Base-by-base conservation (phyloP, 1,284 basidiomycete genomes). In the Puccinia hordei region DNA sequence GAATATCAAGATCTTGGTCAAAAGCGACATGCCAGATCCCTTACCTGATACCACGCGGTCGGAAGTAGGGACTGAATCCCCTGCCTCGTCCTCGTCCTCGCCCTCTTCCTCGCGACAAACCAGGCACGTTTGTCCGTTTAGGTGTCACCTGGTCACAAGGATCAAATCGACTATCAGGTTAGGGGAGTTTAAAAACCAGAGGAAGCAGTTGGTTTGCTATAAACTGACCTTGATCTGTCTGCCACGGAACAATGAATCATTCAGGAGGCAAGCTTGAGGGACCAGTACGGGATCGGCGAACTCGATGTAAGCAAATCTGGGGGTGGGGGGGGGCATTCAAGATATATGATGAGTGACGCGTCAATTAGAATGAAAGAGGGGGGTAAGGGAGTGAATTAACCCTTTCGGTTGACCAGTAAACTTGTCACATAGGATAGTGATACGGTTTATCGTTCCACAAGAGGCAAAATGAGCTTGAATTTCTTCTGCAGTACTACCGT, bases 361-460 rank as follows among this genome's bases (percentile, higher is more conserved):
- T 51, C 41, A 6, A 17, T 46, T 44, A 55, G 15, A 66, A 12
- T 8, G 24, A 30, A 63, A 71, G 5, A 30, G 4, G 35, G 73
- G 55, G 30, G 38, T n/a, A n/a, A 69, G 53, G 44, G n/a, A 65
- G n/a, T 38, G 19, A 8, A 87, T 90, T 82, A 83, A 95, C 93
- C 96, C 97, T 90, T 98, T 99, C 57, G 97, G 96, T 88, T 98
- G 96, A 63, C 97, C 97, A 22, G 96, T 98, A 86, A 98, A 99
- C 88, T 99, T 99, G 89, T 99, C 97, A 87, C 97, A 99, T 35
- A 99, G 90, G 84, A 99, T 99, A 0, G 97, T 99, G 72, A 99
- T 95, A 83, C 97, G 91, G 88, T 99, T 99, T 87, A 99, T 99
- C 27, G 93, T 95, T 8, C 97, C 97, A 85, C 95, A 98, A 35